phyloP scores from a whole-genome alignment of 495 filamentous ascomycete genomes.

The Penicillium coprophilum region DNA sequence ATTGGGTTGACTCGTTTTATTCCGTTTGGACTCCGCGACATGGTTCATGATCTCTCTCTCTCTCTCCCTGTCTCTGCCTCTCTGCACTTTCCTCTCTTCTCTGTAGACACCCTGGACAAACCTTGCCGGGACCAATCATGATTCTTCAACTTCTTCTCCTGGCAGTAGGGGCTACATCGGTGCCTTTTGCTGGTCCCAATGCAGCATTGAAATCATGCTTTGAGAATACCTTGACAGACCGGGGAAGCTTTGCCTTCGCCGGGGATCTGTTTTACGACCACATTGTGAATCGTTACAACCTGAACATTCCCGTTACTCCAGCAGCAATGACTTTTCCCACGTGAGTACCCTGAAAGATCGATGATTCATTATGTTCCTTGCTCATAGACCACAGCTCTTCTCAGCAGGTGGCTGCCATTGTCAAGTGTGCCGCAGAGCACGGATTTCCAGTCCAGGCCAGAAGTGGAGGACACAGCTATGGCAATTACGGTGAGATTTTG shows the following conservation, averaged over 20 bases:
- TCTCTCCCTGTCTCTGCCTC: background rate
- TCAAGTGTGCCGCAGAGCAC: background rate
- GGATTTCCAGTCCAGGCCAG: background rate
- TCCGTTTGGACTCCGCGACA: background rate
- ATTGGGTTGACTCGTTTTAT: background rate
- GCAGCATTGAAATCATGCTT: background rate
- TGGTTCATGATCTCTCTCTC: background rate
- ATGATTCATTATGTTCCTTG: background rate
- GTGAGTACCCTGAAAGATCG: background rate
- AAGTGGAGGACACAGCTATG: background rate
- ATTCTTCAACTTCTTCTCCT: background rate
- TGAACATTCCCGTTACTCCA: background rate
- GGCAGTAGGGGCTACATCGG: background rate
- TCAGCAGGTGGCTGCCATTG: background rate
- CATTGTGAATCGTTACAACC: background rate
- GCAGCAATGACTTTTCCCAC: background rate
- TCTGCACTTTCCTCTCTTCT: background rate
- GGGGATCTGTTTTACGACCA: background rate
- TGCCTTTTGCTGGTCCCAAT: background rate
- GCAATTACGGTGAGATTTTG: background rate
- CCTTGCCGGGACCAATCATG: background rate
- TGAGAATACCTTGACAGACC: background rate
- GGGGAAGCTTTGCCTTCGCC: background rate
- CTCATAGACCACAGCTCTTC: background rate
- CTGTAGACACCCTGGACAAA: background rate